phyloP scores from a whole-genome alignment of 257 asterid genomes.

The Rhazya stricta region DNA sequence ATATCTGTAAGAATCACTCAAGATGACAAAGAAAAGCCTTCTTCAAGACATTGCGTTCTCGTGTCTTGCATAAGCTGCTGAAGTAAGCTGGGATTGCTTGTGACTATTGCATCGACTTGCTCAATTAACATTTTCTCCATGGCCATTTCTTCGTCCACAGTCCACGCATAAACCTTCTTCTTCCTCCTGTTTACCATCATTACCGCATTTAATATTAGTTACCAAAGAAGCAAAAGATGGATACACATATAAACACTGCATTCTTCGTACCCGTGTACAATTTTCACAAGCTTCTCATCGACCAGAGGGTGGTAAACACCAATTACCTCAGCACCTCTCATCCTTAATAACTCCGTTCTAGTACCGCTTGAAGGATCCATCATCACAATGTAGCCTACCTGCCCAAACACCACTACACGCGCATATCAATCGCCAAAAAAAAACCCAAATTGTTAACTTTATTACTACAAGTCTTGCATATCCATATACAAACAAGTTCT shows the following conservation, averaged over 20 bases:
- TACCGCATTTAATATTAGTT: neutral
- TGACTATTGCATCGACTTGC: slow-evolving; percentile 75
- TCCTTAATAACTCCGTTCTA: slow-evolving; percentile 60
- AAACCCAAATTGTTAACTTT: neutral
- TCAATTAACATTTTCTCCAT: slow-evolving; percentile 67
- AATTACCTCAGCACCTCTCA: slow-evolving; percentile 76
- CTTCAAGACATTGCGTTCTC: slow-evolving; percentile 55
- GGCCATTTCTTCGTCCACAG: slow-evolving; percentile 69
- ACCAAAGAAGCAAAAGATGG: neutral
- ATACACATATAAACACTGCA: neutral
- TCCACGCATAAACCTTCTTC: slow-evolving; percentile 89
- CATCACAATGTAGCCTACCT: slow-evolving; percentile 98
- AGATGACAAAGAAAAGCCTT: slow-evolving; percentile 50
- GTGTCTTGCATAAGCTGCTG: slow-evolving; percentile 65
- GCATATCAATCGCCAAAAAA: neutral
- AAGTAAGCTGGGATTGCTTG: slow-evolving; percentile 71
- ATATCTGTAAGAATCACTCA: too few species aligned
- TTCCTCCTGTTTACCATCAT: slow-evolving; percentile 48
- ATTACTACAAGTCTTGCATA: neutral
- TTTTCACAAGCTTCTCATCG: slow-evolving; percentile 63
- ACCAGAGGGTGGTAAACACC: slow-evolving; percentile 89
- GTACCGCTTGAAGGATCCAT: slow-evolving; percentile 57
- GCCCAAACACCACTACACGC: slow-evolving; percentile 14
- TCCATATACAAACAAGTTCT: neutral
- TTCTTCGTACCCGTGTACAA: slow-evolving; percentile 59